These are phyloP conservation scores for Citrus maxima DNA, from an alignment of 345 rosid genomes.

Conservation along the genomic window DNA sequence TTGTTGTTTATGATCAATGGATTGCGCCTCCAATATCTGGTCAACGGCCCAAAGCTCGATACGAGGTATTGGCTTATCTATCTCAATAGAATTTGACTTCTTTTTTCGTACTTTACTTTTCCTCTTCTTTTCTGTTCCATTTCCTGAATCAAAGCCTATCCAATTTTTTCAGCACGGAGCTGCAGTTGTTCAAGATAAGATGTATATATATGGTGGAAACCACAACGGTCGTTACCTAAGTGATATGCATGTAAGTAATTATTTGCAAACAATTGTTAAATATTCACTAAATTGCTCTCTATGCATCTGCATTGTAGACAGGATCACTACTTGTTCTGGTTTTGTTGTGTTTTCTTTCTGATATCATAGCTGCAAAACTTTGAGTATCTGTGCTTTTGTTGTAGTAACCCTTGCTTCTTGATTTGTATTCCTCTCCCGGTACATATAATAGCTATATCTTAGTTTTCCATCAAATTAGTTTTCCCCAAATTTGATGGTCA, in stretches of 20 bases:
- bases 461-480: background rate
- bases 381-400: background rate
- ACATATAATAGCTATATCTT: background rate
- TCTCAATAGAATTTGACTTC: constrained; percentile 17
- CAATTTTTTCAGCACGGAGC: constrained; percentile 80
- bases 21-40: constrained; percentile 73
- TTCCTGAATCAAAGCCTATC: constrained; percentile 18
- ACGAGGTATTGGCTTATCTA: constrained; percentile 59
- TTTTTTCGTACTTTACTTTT: constrained; percentile 8
- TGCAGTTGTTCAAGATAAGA: constrained; percentile 82
- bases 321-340: background rate
- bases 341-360: background rate
- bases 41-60: constrained; percentile 83
- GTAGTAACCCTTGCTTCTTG: background rate
- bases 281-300: too few relatives aligned
- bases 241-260: constrained; percentile 84
- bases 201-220: constrained; percentile 95
- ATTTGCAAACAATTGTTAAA: constrained; percentile 1
- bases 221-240: constrained; percentile 96
- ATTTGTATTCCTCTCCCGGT: background rate
- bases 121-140: constrained; percentile 12
- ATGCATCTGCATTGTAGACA: background rate
- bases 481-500: constrained; percentile 23
- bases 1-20: constrained; percentile 94
- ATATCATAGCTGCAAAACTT: background rate